These are phyloP conservation scores for Picea mariana DNA, from an alignment of 83 land plant species.

Conservation along the genomic window DNA sequence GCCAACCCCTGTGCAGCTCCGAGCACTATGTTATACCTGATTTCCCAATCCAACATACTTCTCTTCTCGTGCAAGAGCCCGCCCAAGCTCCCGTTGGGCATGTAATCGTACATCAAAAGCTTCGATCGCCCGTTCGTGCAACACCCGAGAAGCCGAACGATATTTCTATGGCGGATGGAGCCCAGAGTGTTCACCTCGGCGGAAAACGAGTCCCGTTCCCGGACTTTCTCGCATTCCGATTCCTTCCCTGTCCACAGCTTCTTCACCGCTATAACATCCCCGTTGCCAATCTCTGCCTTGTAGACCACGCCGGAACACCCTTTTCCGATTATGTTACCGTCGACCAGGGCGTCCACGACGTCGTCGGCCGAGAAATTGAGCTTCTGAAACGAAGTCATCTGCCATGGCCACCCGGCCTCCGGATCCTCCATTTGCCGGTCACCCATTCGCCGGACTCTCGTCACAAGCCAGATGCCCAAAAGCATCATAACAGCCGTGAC, in stretches of 20 bases:
- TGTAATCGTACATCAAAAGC: conserved; percentile 80
- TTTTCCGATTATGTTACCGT: conserved; percentile 69
- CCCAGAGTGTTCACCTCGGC: conserved; percentile 67
- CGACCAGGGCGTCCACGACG: conserved; percentile 38
- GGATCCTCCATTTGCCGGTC: conserved; percentile 14
- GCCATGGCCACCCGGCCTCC: conserved; percentile 35
- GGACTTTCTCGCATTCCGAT: no score
- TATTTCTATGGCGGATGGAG: conserved; percentile 79
- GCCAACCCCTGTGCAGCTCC: conserved; percentile 83
- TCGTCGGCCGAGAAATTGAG: conserved; percentile 47
- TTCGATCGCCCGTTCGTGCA: conserved; percentile 57
- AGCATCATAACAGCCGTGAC: conserved; percentile 35
- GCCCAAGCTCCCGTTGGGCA: conserved; percentile 88
- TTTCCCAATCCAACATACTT: conserved; percentile 66
- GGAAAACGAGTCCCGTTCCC: no score
- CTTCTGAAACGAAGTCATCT: conserved; percentile 65
- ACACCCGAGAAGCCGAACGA: conserved; percentile 79
- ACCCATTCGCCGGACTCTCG: conserved; percentile 18
- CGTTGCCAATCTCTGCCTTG: conserved; percentile 47
- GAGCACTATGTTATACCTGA: conserved; percentile 66
- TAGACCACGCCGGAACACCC: conserved; percentile 86
- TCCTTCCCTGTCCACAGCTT: conserved; percentile 21
- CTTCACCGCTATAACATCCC: conserved; percentile 52
- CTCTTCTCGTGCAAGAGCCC: conserved; percentile 61
- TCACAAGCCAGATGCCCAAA: conserved; percentile 28